Base-by-base conservation (phyloP, 768 basidiomycete genomes). In the Cyathus striatus region DNA sequence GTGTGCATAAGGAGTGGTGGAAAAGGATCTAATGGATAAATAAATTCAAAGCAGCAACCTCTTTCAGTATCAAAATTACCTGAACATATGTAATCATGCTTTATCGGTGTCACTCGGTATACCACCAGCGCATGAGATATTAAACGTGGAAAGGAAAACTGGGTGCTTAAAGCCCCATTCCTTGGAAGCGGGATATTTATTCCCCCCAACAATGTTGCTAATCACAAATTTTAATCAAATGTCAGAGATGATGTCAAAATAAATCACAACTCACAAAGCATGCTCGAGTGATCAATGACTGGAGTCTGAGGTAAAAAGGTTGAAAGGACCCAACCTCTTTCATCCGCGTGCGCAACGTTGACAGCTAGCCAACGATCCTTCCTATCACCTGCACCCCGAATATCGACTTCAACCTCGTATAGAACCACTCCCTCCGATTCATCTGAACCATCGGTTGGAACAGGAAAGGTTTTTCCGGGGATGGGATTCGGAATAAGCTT, bases 341-440 rank as follows among this genome's bases (percentile, higher is more conserved):
- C 75, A 40, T 76, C 71, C 6, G 66, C 73, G 39, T 65, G 59
- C 10, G 79, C 70, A 18, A 83, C 53, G 21, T 55, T 62, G 30
- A 90, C 64, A 1, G 72, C 83, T 4, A 90, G 57, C 71, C 73
- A 79, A 5, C 44, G 53, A 26, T 42, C 46, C 30, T 43, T 47
- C 23, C 14, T 45, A 36, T 4, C 33, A 23, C 27, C 49, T 38
- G 47, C n/a, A n/a, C n/a, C n/a, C n/a, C n/a, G n/a, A n/a, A n/a
- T n/a, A n/a, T n/a, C n/a, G n/a, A 83, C 33, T 30, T 69, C 60
- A 7, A 72, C 74, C 53, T 84, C 81, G 52, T 76, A 87, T 20
- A 82, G 61, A 3, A 81, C 81, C 1, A 83, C 66, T 0, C 85
- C 86, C 44, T 88, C 86, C 6, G 82, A 84, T 56, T 90, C 86